Evolutionary conservation across 179 eudicot species (phyloP).

Genomic region (Beta corolliflora): DNA sequence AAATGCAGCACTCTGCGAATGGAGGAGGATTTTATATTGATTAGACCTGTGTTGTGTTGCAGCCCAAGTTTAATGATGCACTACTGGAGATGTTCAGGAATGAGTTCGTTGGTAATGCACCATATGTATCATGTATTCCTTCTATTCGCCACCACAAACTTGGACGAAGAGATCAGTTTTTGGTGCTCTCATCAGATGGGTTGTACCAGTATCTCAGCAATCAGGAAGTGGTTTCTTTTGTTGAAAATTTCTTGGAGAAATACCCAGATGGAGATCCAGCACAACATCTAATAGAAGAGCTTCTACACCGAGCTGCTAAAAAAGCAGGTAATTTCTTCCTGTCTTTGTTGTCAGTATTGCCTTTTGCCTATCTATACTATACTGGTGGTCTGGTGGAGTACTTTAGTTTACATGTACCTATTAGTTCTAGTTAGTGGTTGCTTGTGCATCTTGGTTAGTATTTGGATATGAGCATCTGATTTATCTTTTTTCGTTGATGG

Average conservation of each 20-base stretch:
- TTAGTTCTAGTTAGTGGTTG: neutral
- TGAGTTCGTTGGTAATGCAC: slow-evolving; percentile 86
- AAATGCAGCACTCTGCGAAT: neutral
- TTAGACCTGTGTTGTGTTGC: slow-evolving; percentile 36
- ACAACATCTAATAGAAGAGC: slow-evolving; percentile 97
- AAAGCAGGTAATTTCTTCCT: slow-evolving; percentile 76
- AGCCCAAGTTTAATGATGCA: slow-evolving; percentile 86
- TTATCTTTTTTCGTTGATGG: neutral
- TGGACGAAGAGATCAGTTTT: slow-evolving; percentile 80
- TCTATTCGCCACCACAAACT: slow-evolving; percentile 87
- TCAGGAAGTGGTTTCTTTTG: slow-evolving; percentile 82
- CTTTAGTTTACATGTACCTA: neutral
- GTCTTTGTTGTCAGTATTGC: neutral
- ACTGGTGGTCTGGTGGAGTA: neutral
- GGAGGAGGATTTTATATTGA: slow-evolving; percentile 10
- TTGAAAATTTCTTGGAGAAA: slow-evolving; percentile 81
- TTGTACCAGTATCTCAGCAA: slow-evolving; percentile 89
- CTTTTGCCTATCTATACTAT: neutral
- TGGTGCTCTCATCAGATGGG: slow-evolving; percentile 97
- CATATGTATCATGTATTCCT: slow-evolving; percentile 84
- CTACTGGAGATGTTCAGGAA: slow-evolving; percentile 93
- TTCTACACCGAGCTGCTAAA: slow-evolving; percentile 91
- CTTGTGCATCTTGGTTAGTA: slow-evolving; percentile 2
- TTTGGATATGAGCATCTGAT: neutral
- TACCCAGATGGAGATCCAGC: slow-evolving; percentile 99